These are phyloP conservation scores for Candida piceae DNA, from an alignment of 805 yeast genomes.

Conservation along the genomic window DNA sequence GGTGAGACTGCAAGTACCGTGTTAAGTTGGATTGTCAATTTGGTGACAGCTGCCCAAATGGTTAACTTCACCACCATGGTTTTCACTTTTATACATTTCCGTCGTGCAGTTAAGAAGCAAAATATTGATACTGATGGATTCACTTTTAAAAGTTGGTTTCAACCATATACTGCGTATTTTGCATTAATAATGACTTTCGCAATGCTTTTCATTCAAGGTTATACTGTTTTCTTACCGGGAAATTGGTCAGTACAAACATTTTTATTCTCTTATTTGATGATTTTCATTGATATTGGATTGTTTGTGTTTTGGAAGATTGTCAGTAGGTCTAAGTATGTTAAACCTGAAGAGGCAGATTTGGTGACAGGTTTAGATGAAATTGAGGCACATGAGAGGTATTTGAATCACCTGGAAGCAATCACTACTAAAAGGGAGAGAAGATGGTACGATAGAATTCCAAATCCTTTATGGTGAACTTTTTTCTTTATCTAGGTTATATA, in stretches of 20 bases:
- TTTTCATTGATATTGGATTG: constrained; percentile 48
- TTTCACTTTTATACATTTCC: constrained; percentile 56
- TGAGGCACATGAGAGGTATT: constrained; percentile 47
- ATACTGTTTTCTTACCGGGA: constrained; percentile 63
- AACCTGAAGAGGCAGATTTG: constrained; percentile 48
- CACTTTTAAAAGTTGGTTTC: constrained; percentile 50
- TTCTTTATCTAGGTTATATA: too few species aligned
- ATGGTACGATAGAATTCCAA: constrained; percentile 8
- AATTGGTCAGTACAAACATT: constrained; percentile 58
- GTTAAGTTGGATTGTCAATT: constrained; percentile 65
- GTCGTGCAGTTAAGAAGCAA: constrained; percentile 53
- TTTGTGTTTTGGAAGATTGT: constrained; percentile 48
- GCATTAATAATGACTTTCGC: constrained; percentile 41
- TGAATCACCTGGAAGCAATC: constrained; percentile 6
- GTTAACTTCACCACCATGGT: constrained; percentile 55
- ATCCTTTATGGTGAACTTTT: neutral
- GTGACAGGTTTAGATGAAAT: constrained; percentile 50
- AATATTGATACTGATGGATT: constrained; percentile 40
- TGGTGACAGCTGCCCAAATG: constrained; percentile 67
- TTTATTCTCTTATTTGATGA: constrained; percentile 67
- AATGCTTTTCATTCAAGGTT: constrained; percentile 63
- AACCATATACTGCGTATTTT: constrained; percentile 52
- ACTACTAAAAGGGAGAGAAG: constrained; percentile 3
- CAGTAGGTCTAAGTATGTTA: constrained; percentile 42
- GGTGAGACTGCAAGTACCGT: constrained; percentile 58